Percentiles rank a stretch among this genome's conserved stretches.
Conservation (phyloP, 1,139 yeast species). For the Sugiyamaella castrensis region DNA sequence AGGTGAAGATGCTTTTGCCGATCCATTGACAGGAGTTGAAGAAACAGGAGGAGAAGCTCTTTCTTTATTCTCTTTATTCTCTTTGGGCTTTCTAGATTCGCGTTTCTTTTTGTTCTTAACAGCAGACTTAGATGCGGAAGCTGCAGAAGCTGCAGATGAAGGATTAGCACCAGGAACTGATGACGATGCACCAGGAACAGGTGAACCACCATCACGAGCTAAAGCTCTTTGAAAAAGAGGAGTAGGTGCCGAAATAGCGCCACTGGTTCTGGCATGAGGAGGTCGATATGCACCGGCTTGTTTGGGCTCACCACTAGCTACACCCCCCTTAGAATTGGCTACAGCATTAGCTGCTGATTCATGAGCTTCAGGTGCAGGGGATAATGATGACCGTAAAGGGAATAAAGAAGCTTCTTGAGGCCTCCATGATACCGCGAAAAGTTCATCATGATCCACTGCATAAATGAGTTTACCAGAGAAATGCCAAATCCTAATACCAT, state of each 20-base stretch:
- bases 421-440: conserved; percentile 82
- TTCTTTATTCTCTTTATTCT: conserved; percentile 47
- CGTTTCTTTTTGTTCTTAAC: conserved; percentile 77
- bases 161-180: conserved; percentile 42
- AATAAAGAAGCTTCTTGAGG: conserved; percentile 59
- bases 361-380: conserved; percentile 67
- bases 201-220: conserved; percentile 25
- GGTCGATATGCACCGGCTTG: conserved; percentile 92
- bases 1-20: conserved; percentile 21
- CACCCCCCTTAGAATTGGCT: conserved; percentile 17
- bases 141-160: conserved; percentile 34
- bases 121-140: conserved; percentile 54
- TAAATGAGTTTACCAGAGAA: conserved; percentile 78
- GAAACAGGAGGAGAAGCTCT: conserved; percentile 31
- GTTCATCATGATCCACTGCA: conserved; percentile 75
- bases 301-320: conserved; percentile 36
- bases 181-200: conserved; percentile 41
- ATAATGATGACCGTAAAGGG: conserved; percentile 51
- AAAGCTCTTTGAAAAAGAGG: conserved; percentile 34
- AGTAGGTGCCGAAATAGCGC: conserved; percentile 33
- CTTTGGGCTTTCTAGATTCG: conserved; percentile 40
- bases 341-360: conserved; percentile 43
- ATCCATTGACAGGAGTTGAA: conserved; percentile 16
- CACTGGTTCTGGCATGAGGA: conserved; percentile 72
- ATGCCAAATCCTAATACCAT: conserved; percentile 93